These are phyloP conservation scores for Annulohypoxylon stygium DNA, from an alignment of 495 filamentous ascomycete genomes.

Conservation along the genomic window DNA sequence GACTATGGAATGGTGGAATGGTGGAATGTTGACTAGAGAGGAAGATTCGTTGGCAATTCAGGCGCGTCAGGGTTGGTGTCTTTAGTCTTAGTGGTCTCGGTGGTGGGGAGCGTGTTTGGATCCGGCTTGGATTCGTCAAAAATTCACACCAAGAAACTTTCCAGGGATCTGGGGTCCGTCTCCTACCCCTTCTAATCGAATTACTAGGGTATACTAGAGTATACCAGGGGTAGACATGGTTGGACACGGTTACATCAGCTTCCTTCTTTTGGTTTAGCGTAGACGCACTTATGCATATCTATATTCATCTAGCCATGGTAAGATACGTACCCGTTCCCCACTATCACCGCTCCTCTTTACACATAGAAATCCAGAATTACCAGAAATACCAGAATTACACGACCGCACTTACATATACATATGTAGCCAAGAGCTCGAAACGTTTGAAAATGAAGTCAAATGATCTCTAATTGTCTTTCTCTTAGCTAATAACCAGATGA, in stretches of 20 bases:
- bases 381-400: not conserved
- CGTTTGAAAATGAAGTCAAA: constrained; percentile 4
- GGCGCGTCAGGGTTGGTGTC: constrained; percentile 36
- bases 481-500: constrained; percentile 7
- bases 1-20: constrained; percentile 18
- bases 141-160: constrained; percentile 2
- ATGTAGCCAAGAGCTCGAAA: constrained; percentile 2
- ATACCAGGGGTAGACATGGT: no score
- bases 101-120: constrained; percentile 48
- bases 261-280: not conserved
- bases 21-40: constrained; percentile 30
- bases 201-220: not conserved
- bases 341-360: not conserved
- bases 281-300: not conserved
- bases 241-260: not conserved
- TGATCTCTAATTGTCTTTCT: not conserved
- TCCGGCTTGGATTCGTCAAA: constrained; percentile 47
- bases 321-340: not conserved
- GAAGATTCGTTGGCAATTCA: constrained; percentile 38
- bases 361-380: constrained; percentile 1
- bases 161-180: constrained; percentile 13
- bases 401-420: not conserved
- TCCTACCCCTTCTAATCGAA: constrained; percentile 16
- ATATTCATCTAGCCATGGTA: not conserved
- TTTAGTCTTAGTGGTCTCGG: not conserved